Evolutionary conservation across 257 asterid species (phyloP), one percentile per base, ranked within the genome.

Genomic region (Vinca minor): DNA sequence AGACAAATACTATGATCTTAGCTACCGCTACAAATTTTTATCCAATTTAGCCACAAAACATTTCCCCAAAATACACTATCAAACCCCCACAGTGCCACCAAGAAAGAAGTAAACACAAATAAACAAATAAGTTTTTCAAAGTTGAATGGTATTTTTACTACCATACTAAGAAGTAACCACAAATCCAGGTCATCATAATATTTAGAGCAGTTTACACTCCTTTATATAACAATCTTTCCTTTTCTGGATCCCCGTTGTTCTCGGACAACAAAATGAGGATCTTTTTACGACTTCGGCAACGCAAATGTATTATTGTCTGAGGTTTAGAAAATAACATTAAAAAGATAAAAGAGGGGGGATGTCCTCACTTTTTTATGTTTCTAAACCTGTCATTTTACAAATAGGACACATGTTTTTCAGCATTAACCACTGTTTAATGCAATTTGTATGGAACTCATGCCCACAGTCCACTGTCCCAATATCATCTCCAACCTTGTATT

Each of bases 321-420:
- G 62, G 54, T 34, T 47, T 38, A 28, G 55, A 57, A 60, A 31
- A n/a, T 45, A 26, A 8, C 5, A 49, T n/a, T 17, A 53, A 13
- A 17, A 8, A 34, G 38, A 34, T 34, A n/a, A 34, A 34, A 7
- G 38, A 11, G 11, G 20, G 11, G 31, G 8, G 26, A 8, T 3
- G 62, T 47, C 34, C 50, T 58, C 62, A 7, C 25, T n/a, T n/a
- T 59, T 62, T 78, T 78, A 76, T 38, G 78, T 76, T 47, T 75
- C 72, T 55, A 91, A 72, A 56, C 82, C 98, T 13, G 89, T 79
- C 56, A 23, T 86, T 81, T 91, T 91, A 66, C 98, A 91, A 70
- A 91, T 81, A 58, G 98, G 98, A 61, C 96, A 91, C 4, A 86
- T 72, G 73, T 91, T 91, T 87, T 91, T 91, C 75, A 83, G 44